Percentiles rank a stretch among this genome's conserved stretches.
Conservation (phyloP, 2,329 filamentous ascomycete species). For the Cryphonectria radicalis region DNA sequence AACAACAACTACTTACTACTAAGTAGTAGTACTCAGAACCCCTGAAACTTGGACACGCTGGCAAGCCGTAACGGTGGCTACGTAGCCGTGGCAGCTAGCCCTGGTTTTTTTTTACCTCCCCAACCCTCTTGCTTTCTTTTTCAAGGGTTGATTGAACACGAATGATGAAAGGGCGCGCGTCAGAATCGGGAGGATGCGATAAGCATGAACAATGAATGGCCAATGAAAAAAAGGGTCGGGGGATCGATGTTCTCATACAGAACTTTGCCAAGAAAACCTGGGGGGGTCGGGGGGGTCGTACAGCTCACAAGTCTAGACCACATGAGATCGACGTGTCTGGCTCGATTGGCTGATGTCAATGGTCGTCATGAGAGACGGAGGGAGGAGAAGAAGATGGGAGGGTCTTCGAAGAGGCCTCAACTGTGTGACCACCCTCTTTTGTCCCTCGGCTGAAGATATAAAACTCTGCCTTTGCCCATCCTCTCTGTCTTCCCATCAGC, state of each 20-base stretch:
- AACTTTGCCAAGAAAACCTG: neutral
- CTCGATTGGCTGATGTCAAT: constrained; percentile 8
- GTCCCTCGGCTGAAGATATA: constrained; percentile 1
- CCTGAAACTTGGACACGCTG: neutral
- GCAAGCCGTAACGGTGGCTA: neutral
- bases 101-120: neutral
- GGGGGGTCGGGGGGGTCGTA: neutral
- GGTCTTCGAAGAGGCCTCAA: neutral
- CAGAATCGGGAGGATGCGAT: neutral
- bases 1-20: neutral
- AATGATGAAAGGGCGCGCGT: neutral
- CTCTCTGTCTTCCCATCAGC: neutral
- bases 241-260: neutral
- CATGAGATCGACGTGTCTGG: neutral
- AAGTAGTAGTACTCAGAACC: too few relatives aligned
- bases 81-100: too few relatives aligned
- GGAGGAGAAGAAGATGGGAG: too few relatives aligned
- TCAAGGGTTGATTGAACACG: too few relatives aligned
- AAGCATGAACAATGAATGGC: neutral
- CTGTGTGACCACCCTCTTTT: neutral
- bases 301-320: neutral
- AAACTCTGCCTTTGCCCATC: neutral
- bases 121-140: neutral
- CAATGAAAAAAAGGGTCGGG: neutral
- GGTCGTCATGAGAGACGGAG: neutral